Evolutionary conservation across 495 filamentous ascomycete genomes (phyloP).

Genomic region (Amphirosellinia nigrospora): DNA sequence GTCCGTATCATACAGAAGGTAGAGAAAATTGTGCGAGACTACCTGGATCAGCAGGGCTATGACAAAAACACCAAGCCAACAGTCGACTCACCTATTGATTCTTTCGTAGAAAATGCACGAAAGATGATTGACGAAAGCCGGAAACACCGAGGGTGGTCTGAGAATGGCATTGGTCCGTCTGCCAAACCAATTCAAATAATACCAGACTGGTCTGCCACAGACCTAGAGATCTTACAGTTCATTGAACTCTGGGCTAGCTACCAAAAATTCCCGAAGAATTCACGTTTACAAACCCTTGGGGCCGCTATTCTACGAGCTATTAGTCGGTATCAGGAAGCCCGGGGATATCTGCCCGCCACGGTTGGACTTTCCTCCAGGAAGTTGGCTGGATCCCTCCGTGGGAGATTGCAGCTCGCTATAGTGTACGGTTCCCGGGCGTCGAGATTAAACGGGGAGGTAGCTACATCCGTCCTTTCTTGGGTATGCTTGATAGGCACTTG

Average conservation of each 20-base stretch:
- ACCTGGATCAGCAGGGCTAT: slow-evolving; percentile 33
- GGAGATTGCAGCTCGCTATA: slow-evolving; percentile 73
- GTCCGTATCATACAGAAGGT: slow-evolving; percentile 35
- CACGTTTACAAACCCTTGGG: slow-evolving; percentile 63
- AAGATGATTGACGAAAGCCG: slow-evolving; percentile 71
- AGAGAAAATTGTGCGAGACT: slow-evolving; percentile 43
- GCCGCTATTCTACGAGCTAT: slow-evolving; percentile 75
- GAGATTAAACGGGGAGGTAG: slow-evolving; percentile 50
- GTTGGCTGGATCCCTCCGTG: slow-evolving; percentile 81
- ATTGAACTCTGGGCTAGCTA: slow-evolving; percentile 71
- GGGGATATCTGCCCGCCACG: slow-evolving; percentile 60
- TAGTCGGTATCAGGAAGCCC: slow-evolving; percentile 67
- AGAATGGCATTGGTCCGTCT: slow-evolving; percentile 55
- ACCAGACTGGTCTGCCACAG: slow-evolving; percentile 51
- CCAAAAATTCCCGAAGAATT: slow-evolving; percentile 52
- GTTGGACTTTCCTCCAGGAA: slow-evolving; percentile 80
- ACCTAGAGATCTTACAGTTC: slow-evolving; percentile 69
- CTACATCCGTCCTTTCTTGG: slow-evolving; percentile 41
- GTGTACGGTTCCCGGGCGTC: slow-evolving; percentile 60
- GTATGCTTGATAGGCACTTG: slow-evolving; percentile 36
- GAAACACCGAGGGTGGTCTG: slow-evolving; percentile 62
- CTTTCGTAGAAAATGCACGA: slow-evolving; percentile 71
- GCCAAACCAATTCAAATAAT: slow-evolving; percentile 35
- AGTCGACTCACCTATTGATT: slow-evolving; percentile 20
- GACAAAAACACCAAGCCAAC: not conserved